phyloP scores from a whole-genome alignment of 1,139 yeast species.

The Suhomyces anneliseae region DNA sequence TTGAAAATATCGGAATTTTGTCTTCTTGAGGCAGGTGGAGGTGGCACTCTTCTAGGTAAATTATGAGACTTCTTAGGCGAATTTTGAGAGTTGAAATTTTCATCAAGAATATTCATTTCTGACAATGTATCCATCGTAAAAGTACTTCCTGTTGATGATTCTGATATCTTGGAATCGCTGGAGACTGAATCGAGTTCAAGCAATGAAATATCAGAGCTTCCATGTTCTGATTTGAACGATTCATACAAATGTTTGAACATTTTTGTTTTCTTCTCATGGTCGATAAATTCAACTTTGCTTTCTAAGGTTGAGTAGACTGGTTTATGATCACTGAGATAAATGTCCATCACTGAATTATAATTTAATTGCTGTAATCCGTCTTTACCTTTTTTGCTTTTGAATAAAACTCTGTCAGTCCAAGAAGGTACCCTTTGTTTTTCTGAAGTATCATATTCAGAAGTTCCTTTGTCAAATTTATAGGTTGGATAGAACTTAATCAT shows the following conservation, averaged over 20 bases:
- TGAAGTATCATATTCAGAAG: conserved; percentile 78
- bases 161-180: conserved; percentile 14
- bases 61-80: conserved; percentile 4
- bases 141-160: conserved; percentile 15
- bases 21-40: conserved; percentile 36
- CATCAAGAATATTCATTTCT: conserved; percentile 40
- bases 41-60: conserved; percentile 37
- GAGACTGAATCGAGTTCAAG: conserved; percentile 20
- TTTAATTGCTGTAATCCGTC: conserved; percentile 56
- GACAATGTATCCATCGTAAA: conserved; percentile 33
- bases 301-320: conserved; percentile 82
- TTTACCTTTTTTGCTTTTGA: conserved; percentile 32
- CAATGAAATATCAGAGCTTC: conserved; percentile 20
- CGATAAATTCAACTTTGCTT: conserved; percentile 63
- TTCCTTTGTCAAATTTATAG: conserved; percentile 89
- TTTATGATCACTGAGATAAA: conserved; percentile 82
- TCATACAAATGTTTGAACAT: conserved; percentile 35
- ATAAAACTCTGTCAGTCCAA: conserved; percentile 92
- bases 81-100: conserved; percentile 17
- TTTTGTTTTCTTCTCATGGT: conserved; percentile 35
- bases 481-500: conserved; percentile 76
- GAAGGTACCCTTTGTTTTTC: conserved; percentile 94
- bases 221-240: conserved; percentile 33
- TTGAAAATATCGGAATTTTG: conserved; percentile 10
- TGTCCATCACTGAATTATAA: conserved; percentile 55